Percentiles rank a stretch among this genome's conserved stretches.
Evolutionary conservation across 2,329 filamentous ascomycete species (phyloP).

Genomic region (Pseudogymnoascus sp.): DNA sequence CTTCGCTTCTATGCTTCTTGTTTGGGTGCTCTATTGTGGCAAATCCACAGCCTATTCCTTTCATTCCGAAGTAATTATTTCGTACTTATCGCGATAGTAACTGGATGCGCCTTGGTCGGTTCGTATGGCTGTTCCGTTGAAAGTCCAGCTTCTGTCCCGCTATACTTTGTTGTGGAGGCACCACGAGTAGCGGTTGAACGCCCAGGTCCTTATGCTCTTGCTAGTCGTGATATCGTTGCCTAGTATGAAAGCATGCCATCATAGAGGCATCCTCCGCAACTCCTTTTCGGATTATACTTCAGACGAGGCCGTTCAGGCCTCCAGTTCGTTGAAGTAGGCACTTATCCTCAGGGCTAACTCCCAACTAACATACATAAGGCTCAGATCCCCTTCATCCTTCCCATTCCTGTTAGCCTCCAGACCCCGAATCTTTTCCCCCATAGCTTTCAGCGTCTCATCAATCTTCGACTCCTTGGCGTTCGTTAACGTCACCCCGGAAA

Average conservation of each 20-base stretch:
- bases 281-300: neutral
- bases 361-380: slow-evolving; percentile 13
- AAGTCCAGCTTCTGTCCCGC: neutral
- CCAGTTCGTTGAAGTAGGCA: slow-evolving; percentile 5
- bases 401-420: slow-evolving; percentile 1
- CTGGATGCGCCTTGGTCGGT: neutral
- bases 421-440: slow-evolving; percentile 3
- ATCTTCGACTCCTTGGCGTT: neutral
- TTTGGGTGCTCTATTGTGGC: neutral
- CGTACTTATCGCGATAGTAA: neutral
- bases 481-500: neutral
- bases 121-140: neutral
- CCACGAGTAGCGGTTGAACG: neutral
- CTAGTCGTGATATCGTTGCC: neutral
- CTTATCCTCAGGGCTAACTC: slow-evolving; percentile 12
- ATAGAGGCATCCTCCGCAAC: neutral
- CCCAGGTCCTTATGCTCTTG: neutral
- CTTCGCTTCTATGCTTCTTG: neutral
- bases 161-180: neutral
- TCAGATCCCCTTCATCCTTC: slow-evolving; percentile 9
- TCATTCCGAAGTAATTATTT: neutral
- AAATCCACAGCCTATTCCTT: neutral
- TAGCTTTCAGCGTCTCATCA: neutral
- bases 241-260: neutral
- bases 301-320: neutral